Conservation (phyloP, 2,329 filamentous ascomycete species). For the Xylaria sp. region DNA sequence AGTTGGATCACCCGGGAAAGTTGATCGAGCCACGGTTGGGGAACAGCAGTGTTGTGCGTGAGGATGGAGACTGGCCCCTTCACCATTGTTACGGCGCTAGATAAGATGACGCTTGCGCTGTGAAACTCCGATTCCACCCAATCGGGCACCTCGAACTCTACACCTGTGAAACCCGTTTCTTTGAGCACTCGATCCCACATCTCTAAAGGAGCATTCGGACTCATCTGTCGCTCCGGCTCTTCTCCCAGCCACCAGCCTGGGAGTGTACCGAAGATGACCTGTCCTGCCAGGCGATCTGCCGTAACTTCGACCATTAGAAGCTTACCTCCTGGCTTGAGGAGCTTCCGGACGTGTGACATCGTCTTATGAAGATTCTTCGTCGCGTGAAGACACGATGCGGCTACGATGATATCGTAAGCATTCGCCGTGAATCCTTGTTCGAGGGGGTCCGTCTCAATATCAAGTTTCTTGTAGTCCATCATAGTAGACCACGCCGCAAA, state of each 20-base stretch:
- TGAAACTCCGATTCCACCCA: too few species aligned
- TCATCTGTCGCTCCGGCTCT: conserved; percentile 13
- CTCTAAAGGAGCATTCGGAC: conserved; percentile 12
- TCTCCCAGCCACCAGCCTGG: conserved; percentile 33
- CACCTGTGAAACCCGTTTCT: too few species aligned
- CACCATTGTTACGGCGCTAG: too few species aligned
- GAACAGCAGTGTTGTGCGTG: too few species aligned
- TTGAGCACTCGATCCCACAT: conserved; percentile 17
- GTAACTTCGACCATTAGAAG: too few species aligned
- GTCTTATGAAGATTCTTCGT: conserved; percentile 20
- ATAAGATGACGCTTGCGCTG: too few species aligned
- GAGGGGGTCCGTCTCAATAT: conserved; percentile 26
- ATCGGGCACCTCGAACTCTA: too few species aligned
- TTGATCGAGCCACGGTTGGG: too few species aligned
- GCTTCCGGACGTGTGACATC: conserved; percentile 2
- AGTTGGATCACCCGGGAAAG: too few species aligned
- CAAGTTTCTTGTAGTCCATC: conserved; percentile 25
- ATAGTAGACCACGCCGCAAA: conserved; percentile 17
- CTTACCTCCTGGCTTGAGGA: too few species aligned
- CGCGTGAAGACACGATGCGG: conserved; percentile 9
- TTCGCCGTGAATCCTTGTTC: conserved; percentile 14
- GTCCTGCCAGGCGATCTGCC: conserved; percentile 8
- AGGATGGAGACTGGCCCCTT: too few species aligned
- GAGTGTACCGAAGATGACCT: conserved; percentile 28
- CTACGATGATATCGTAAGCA: conserved; percentile 31